phyloP scores from a whole-genome alignment of 202 grass and related monocot species.

The Thinopyrum obtusiflorum region DNA sequence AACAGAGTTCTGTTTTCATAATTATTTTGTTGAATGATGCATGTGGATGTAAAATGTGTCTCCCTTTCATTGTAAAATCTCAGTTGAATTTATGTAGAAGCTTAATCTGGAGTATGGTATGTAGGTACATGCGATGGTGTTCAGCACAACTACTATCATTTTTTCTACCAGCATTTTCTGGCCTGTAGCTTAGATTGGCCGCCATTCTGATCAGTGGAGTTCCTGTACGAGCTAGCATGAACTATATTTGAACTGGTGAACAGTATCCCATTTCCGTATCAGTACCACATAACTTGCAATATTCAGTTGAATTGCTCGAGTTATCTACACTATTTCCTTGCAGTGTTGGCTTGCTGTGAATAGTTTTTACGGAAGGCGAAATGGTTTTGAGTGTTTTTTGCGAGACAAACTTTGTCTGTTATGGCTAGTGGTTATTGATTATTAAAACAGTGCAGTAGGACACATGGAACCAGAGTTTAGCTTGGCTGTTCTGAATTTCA shows the following conservation, averaged over 20 bases:
- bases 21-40: constrained; percentile 16
- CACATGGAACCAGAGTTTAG: constrained; percentile 23
- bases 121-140: neutral
- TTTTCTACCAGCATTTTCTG: neutral
- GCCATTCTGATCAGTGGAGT: constrained; percentile 18
- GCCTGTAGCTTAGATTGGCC: neutral
- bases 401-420: constrained; percentile 1
- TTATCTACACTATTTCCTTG: constrained; percentile 1
- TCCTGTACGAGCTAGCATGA: constrained; percentile 2
- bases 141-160: constrained; percentile 25
- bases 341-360: constrained; percentile 6
- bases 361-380: neutral
- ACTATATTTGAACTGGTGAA: constrained; percentile 17
- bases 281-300: constrained; percentile 2
- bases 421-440: constrained; percentile 24
- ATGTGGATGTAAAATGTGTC: neutral
- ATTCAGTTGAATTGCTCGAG: neutral
- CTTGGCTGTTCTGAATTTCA: constrained; percentile 19
- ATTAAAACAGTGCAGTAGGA: neutral
- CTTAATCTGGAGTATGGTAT: neutral
- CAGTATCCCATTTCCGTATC: constrained; percentile 16
- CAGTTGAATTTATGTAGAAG: neutral
- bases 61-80: neutral
- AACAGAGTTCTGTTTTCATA: neutral
- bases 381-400: constrained; percentile 21